Conservation (phyloP, 2,329 filamentous ascomycete species). For the Fusarium floridanum region DNA sequence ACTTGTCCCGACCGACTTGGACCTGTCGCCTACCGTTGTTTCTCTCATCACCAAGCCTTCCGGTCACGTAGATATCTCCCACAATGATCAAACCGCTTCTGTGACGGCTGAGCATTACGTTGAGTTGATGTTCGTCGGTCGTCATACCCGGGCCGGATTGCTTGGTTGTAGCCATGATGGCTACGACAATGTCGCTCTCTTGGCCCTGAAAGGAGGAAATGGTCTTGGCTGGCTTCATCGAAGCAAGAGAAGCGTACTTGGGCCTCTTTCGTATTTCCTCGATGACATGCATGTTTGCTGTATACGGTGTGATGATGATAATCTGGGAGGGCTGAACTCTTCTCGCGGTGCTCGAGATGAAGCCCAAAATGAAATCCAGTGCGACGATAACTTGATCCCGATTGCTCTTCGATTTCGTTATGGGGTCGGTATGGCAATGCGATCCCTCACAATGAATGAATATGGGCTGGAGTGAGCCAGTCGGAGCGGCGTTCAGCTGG, state of each 20-base stretch:
- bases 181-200: not conserved
- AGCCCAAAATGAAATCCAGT: not conserved
- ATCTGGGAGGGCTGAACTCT: not conserved
- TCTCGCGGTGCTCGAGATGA: not conserved
- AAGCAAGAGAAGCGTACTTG: not conserved
- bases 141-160: not conserved
- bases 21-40: not conserved
- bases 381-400: not conserved
- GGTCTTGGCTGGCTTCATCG: not conserved
- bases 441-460: not conserved
- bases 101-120: not conserved
- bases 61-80: not conserved
- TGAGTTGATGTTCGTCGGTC: not conserved
- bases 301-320: not conserved
- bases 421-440: not conserved
- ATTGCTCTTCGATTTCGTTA: not conserved
- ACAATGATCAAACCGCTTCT: not conserved
- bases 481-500: not conserved
- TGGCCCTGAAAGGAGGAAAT: not conserved
- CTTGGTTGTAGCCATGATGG: not conserved
- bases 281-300: not conserved
- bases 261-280: not conserved
- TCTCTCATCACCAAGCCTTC: not conserved
- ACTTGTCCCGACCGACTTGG: not conserved
- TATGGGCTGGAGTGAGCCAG: accelerated